Evolutionary conservation across 1,284 basidiomycete genomes (phyloP).

Genomic region (Irpex rosettiformis): DNA sequence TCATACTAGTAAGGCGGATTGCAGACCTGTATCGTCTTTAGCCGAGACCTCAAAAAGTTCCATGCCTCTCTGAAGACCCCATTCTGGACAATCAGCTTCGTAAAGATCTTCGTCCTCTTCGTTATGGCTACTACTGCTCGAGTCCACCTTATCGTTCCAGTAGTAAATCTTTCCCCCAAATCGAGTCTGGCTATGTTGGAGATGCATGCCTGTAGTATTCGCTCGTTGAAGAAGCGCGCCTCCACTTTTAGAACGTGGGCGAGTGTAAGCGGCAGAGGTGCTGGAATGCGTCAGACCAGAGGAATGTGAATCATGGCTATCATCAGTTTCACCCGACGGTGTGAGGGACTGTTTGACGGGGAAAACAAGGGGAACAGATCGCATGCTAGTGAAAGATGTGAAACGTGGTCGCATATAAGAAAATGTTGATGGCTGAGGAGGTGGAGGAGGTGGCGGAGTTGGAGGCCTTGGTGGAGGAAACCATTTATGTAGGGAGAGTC

Average conservation of each 20-base stretch:
- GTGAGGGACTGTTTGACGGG: slow-evolving; percentile 21
- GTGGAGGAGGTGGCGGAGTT: slow-evolving; percentile 53
- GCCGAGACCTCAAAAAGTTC: slow-evolving; percentile 84
- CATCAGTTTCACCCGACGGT: slow-evolving; percentile 24
- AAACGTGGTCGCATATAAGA: slow-evolving; percentile 85
- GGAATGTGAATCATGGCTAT: slow-evolving; percentile 25
- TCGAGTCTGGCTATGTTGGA: slow-evolving; percentile 38
- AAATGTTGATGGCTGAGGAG: slow-evolving; percentile 60
- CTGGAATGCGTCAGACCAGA: slow-evolving; percentile 30
- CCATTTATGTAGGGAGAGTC: slow-evolving; percentile 78
- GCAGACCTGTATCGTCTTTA: slow-evolving; percentile 75
- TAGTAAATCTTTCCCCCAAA: slow-evolving; percentile 48
- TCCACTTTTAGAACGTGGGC: slow-evolving; percentile 30
- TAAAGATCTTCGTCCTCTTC: slow-evolving; percentile 59
- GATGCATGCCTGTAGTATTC: slow-evolving; percentile 24
- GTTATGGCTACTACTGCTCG: slow-evolving; percentile 60
- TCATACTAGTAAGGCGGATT: slow-evolving; percentile 5
- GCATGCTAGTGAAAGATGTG: slow-evolving; percentile 74
- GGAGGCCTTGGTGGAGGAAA: slow-evolving; percentile 73
- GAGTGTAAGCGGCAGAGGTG: slow-evolving; percentile 27
- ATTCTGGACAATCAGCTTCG: slow-evolving; percentile 58
- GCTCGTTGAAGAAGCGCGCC: slow-evolving; percentile 27
- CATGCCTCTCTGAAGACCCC: slow-evolving; percentile 78
- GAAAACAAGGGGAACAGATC: slow-evolving; percentile 37
- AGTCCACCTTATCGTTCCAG: slow-evolving; percentile 54